Base-by-base conservation (phyloP, 2,329 filamentous ascomycete species). In the Hymenoscyphus salicellus region DNA sequence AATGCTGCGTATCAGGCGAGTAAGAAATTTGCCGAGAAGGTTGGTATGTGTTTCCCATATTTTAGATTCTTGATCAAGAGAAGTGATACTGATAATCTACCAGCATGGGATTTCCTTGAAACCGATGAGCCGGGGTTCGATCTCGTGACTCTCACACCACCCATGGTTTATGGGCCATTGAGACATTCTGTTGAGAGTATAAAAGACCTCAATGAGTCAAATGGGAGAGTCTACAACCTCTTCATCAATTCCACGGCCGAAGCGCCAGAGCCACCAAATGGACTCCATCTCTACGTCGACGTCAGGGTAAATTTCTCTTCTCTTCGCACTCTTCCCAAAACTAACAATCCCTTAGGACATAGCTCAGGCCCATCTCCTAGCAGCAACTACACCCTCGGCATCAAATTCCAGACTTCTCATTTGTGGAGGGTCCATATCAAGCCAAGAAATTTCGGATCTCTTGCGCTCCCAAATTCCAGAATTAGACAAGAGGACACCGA, bases 131-230 rank as follows among this genome's bases (percentile, higher is more conserved):
- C 85, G 0, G 78, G 77, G 62, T 90, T 89, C 70, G 81, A 83
- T 63, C 74, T 90, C 56, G 79, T 83, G 5, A 84, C 83, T 6
- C 83, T 89, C 68, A 85, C 85, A 71, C 83, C 84, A 64, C 85
- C 86, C 0, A 80, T 84, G 68, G 83, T 86, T 0, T 83, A 87
- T 63, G 87, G 87, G 0, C 86, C 87, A 0, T 14, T 63, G 5
- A 81, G 84, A 62, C 82, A 88, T 69, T 85, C 85, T 66, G 79
- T 91, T 2, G 81, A 85, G 65, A 82, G 79, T 23, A 79, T 89
- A 1, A 82, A 85, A 20, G 78, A 78, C 3, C 78, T 92, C 68
- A 92, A 92, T 77, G 89, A 88, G 1, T 90, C 87, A 10, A 92
- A 91, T 74, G 82, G 86, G 69, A 76, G 78, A 71, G 78, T 86